A percentile compares a stretch with the other conserved stretches of the same genome.
Conservation (phyloP, 495 filamentous ascomycete genomes). For the Opeltia flavorubescens region DNA sequence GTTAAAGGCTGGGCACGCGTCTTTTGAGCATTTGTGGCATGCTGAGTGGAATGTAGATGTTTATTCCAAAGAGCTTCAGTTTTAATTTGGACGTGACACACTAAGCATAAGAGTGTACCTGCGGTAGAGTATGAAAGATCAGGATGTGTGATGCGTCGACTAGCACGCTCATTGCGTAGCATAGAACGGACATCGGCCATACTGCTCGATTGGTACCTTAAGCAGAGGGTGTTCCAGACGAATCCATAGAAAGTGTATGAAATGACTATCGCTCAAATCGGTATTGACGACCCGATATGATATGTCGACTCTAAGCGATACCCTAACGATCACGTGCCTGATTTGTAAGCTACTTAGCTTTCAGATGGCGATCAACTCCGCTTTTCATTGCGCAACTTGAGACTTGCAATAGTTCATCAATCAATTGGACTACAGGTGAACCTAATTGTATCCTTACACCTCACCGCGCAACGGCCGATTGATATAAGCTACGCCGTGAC, state of each 20-base stretch:
- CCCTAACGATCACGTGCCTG: no score
- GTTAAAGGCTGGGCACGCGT: not conserved
- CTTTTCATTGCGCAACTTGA: no score
- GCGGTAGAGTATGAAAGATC: slow-evolving; percentile 45
- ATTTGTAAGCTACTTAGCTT: no score
- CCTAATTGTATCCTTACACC: no score
- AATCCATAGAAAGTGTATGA: no score
- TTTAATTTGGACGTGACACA: slow-evolving; percentile 46
- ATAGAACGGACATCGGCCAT: slow-evolving; percentile 82
- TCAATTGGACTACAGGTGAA: no score
- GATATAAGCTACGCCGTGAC: no score
- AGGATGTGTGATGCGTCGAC: slow-evolving; percentile 56
- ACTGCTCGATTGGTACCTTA: slow-evolving; percentile 1
- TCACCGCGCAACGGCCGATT: no score
- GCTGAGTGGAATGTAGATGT: slow-evolving; percentile 35
- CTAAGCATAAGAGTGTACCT: slow-evolving; percentile 43
- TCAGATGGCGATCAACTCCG: no score
- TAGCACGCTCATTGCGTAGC: slow-evolving; percentile 65
- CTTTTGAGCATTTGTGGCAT: slow-evolving; percentile 22
- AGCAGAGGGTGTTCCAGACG: slow-evolving; percentile 1
- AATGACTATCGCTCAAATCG: no score
- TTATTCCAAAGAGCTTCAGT: slow-evolving; percentile 45
- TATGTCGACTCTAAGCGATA: no score
- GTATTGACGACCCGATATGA: not conserved
- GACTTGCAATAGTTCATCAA: no score